Conservation (phyloP, 306 rosid genomes). For the Vicia villosa region DNA sequence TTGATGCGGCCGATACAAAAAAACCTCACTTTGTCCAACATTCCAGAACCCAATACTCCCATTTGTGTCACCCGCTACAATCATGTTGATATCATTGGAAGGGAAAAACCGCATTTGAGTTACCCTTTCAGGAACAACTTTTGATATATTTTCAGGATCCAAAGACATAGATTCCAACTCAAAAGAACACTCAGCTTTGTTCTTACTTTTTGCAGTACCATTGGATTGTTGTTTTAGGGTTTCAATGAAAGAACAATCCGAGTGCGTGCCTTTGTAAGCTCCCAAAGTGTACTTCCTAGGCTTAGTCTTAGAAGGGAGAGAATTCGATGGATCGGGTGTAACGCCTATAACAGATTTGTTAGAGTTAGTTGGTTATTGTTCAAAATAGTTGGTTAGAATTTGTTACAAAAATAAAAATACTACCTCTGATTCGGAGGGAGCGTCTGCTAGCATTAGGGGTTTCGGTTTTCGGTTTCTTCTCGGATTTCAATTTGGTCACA, state of each 20-base stretch:
- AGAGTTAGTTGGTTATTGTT: too few relatives aligned
- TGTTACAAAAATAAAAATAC: too few relatives aligned
- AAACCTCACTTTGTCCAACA: conserved; percentile 48
- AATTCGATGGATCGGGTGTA: too few relatives aligned
- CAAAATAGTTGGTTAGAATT: too few relatives aligned
- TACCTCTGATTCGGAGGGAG: conserved; percentile 72
- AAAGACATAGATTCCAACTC: conserved; percentile 54
- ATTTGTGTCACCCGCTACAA: conserved; percentile 64
- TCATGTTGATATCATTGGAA: conserved; percentile 50
- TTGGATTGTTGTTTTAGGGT: conserved; percentile 23
- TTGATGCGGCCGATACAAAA: conserved; percentile 64
- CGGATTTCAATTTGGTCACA: conserved; percentile 49
- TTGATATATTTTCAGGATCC: conserved; percentile 63
- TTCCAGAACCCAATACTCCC: conserved; percentile 88
- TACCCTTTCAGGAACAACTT: conserved; percentile 69
- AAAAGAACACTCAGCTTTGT: conserved; percentile 25
- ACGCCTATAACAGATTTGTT: too few relatives aligned
- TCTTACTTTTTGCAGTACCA: not conserved
- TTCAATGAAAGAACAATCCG: conserved; percentile 42
- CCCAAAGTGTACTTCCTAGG: conserved; percentile 15
- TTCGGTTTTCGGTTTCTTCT: conserved; percentile 51
- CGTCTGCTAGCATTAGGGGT: conserved; percentile 63
- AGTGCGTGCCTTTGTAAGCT: conserved; percentile 40
- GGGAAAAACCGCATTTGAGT: conserved; percentile 59
- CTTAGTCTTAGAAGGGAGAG: too few relatives aligned